phyloP scores from a whole-genome alignment of 2,329 filamentous ascomycete genomes.

The Ustulina deusta region DNA sequence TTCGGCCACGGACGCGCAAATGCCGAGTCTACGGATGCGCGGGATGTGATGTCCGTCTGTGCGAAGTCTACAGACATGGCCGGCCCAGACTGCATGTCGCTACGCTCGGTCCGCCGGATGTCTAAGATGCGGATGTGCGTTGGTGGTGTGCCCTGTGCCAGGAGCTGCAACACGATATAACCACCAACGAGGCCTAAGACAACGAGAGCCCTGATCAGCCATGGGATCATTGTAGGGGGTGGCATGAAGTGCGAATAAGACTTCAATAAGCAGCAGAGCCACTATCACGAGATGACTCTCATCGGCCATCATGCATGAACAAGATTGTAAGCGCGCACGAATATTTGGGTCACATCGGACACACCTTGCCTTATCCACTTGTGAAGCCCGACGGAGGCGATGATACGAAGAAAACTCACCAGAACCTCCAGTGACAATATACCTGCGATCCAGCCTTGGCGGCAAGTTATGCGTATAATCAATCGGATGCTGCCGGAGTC shows the following conservation, averaged over 20 bases:
- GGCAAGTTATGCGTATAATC: constrained; percentile 56
- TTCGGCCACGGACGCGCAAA: constrained; percentile 62
- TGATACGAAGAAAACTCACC: constrained; percentile 49
- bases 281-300: not conserved
- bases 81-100: constrained; percentile 55
- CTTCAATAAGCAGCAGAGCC: too few relatives aligned
- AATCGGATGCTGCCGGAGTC: constrained; percentile 53
- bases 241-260: not conserved
- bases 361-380: not conserved
- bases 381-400: not conserved
- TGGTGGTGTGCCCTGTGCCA: constrained; percentile 64
- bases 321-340: not conserved
- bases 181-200: constrained; percentile 65
- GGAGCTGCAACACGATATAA: constrained; percentile 65
- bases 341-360: not conserved
- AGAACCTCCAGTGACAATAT: constrained; percentile 61
- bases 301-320: not conserved
- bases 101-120: constrained; percentile 57
- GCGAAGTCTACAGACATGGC: constrained; percentile 57
- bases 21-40: constrained; percentile 56
- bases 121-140: constrained; percentile 66
- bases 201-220: constrained; percentile 14
- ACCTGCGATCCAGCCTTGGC: constrained; percentile 56
- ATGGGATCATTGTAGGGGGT: not conserved
- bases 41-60: constrained; percentile 64